Evolutionary conservation across 2,329 filamentous ascomycete genomes (phyloP), one percentile per base, ranked within the genome.

Genomic region (Hirsutella thompsonii): DNA sequence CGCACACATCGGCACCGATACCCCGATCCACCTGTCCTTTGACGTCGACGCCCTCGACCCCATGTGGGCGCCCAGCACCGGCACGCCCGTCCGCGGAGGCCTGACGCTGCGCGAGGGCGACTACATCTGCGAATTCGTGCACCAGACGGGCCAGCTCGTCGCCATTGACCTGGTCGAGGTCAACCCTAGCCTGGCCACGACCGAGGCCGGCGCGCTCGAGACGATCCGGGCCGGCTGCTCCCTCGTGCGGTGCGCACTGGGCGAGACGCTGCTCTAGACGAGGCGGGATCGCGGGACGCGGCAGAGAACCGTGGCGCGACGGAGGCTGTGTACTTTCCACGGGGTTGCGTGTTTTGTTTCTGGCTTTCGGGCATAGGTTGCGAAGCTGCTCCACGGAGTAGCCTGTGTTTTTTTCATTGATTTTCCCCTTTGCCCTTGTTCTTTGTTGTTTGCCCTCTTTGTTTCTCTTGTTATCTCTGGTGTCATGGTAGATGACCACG

Each of bases 31-130:
- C 63, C 76, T 98, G 44, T 94, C 87, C 30, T 96, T 98, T 55
- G 92, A 98, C 59, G 87, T 98, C 50, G 92, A 98, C 61, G 92
- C 89, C 20, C 74, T 96, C 45, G 92, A 98, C 61, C 92, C 92
- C 21, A 82, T 88, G 73, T 95, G 87, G 83, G 92, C 92, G 32
- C 92, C 92, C 20, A 92, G 85, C 61, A 98, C 92, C 0, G 92
- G 92, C 16, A 96, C 92, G 3, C 88, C 92, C 0, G 92, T 98
- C 26, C 76, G 92, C 54, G 92, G 92, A 34, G 92, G 92, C 1
- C 65, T 98, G 59, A 98, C 92, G 3, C 71, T 98, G 53, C 78
- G 92, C 42, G 92, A 98, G 67, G 92, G 92, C 33, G 92, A 96
- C 62, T 98, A 86, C 66, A 96, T 98, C 62, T 93, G 88, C 54